Conservation (phyloP, 345 rosid genomes). For the Erysimum cheiranthoides region DNA sequence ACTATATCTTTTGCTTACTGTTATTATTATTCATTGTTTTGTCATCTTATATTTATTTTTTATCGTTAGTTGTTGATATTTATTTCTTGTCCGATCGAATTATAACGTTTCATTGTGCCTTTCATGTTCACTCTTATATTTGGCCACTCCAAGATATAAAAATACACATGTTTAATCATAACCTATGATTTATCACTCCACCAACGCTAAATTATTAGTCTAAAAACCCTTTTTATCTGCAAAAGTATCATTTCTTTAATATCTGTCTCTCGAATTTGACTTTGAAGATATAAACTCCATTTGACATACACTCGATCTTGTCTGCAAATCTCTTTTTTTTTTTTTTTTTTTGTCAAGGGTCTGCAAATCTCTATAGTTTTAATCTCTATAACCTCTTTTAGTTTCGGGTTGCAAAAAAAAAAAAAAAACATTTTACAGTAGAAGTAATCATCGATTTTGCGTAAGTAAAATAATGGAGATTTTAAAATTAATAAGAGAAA, state of each 20-base stretch:
- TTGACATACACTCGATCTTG: constrained; percentile 10
- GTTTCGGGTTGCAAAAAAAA: neutral
- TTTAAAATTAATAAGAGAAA: neutral
- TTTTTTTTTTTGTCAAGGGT: too few relatives aligned
- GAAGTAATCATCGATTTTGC: neutral
- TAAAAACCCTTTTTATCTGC: constrained; percentile 34
- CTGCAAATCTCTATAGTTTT: neutral
- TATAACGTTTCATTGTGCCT: constrained; percentile 10
- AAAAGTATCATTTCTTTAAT: constrained; percentile 22
- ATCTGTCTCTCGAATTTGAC: constrained; percentile 12
- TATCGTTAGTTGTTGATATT: constrained; percentile 26
- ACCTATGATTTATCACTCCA: constrained; percentile 36
- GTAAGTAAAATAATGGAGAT: neutral
- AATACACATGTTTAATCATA: constrained; percentile 28
- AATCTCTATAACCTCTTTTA: neutral
- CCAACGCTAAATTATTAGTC: constrained; percentile 37
- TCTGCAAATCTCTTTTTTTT: constrained; percentile 22
- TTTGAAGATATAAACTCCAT: constrained; percentile 6
- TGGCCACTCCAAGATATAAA: neutral
- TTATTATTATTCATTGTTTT: neutral
- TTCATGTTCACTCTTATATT: constrained; percentile 30
- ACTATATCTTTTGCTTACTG: neutral
- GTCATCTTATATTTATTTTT: neutral
- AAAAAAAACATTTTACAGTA: neutral
- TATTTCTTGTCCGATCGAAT: neutral